Evolutionary conservation across 2,329 filamentous ascomycete genomes (phyloP), one percentile per base, ranked within the genome.

Genomic region (Trichoderma pleuroti): DNA sequence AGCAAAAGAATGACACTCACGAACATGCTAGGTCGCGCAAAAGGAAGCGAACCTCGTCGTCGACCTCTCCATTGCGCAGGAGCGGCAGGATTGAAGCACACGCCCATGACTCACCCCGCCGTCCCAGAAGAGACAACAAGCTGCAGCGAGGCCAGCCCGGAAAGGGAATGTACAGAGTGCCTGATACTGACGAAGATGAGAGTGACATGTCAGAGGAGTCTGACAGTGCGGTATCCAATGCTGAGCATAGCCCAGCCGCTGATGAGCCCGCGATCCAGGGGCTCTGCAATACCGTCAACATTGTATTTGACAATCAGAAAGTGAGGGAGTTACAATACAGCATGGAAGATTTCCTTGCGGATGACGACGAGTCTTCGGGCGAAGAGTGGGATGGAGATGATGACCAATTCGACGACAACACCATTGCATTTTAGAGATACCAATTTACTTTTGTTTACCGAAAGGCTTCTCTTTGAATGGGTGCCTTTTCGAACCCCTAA

Each of bases 221-320:
- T 16, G 68, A 67, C 5, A 70, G 68, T 54, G 72, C 73, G 5
- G 56, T 69, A 14, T 59, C 59, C 26, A 60, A 71, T 49, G 60
- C 21, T 26, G 21, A 26, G 54, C 39, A 32, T 52, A 34, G 61
- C 66, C 21, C 39, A 68, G 16, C 28, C 30, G 39, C 42, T 9
- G 49, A 57, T 39, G 70, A 72, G 30, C 68, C 75, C 1, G 84
- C 85, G 70, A 80, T 91, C 30, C 92, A 94, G 72, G 91, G 91
- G 1, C 84, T 91, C 74, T 95, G 92, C 76, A 85, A 90, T 52
- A 84, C 89, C 7, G 91, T 94, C 21, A 87, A 92, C 72, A 86
- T 94, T 56, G 83, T 88, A 57, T 90, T 94, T 74, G 92, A 94
- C 79, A 94, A 94, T 77, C 87, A 92, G 76, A 90, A 93, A 72